Conservation (phyloP, 805 yeast species). For the Metschnikowia bowlesiae region DNA sequence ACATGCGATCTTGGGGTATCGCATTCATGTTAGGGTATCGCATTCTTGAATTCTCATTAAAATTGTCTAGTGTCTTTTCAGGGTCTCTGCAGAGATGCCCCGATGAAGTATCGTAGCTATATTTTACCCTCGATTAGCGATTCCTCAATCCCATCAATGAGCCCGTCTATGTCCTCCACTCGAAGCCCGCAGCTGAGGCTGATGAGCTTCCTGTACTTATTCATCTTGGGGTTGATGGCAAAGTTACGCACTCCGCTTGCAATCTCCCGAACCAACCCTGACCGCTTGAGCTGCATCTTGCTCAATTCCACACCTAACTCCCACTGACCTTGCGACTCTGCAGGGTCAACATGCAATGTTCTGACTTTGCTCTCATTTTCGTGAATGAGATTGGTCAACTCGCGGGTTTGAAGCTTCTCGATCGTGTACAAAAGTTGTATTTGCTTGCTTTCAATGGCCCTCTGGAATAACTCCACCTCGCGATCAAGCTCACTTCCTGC, state of each 20-base stretch:
- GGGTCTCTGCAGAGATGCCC: not conserved
- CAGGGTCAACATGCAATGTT: not conserved
- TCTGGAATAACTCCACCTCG: slow-evolving; percentile 12
- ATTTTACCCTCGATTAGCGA: slow-evolving; percentile 14
- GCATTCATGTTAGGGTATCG: not conserved
- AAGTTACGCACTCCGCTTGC: slow-evolving; percentile 41
- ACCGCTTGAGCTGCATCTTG: slow-evolving; percentile 50
- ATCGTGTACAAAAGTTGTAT: slow-evolving; percentile 9
- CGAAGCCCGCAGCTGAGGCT: slow-evolving; percentile 73
- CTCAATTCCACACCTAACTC: slow-evolving; percentile 32
- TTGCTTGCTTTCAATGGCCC: slow-evolving; percentile 10
- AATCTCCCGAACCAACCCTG: slow-evolving; percentile 41
- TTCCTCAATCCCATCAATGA: slow-evolving; percentile 65
- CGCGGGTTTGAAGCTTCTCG: slow-evolving; percentile 34
- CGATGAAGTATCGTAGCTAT: not conserved
- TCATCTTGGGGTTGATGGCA: slow-evolving; percentile 52
- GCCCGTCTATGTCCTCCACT: slow-evolving; percentile 73
- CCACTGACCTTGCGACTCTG: slow-evolving; percentile 4
- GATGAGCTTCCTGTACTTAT: slow-evolving; percentile 74
- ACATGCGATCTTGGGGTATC: not conserved
- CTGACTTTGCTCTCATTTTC: slow-evolving; percentile 22
- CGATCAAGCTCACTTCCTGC: slow-evolving; percentile 21
- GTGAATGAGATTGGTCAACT: slow-evolving; percentile 41
- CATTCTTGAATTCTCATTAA: not conserved
- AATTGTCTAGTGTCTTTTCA: not conserved